Percentiles rank a stretch among this genome's conserved stretches.
Conservation (phyloP, 768 basidiomycete genomes). For the Boletellus ananas region DNA sequence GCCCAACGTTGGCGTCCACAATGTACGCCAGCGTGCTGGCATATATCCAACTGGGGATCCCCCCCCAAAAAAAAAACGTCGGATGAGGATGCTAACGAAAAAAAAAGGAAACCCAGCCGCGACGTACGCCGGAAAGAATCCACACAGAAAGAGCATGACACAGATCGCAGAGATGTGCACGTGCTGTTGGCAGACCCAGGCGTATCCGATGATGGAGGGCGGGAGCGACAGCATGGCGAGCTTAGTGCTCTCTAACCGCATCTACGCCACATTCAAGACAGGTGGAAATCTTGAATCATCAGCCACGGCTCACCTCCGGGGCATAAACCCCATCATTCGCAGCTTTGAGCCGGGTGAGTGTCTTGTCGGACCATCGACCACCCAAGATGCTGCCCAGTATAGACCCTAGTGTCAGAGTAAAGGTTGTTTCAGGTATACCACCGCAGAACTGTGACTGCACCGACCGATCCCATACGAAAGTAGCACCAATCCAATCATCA, state of each 20-base stretch:
- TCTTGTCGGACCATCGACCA: conserved; percentile 54
- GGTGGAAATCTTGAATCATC: no score
- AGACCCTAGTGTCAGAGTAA: conserved; percentile 31
- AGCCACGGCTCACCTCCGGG: conserved; percentile 54
- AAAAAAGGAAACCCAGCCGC: no score
- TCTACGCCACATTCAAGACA: conserved; percentile 36
- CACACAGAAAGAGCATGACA: conserved; percentile 67
- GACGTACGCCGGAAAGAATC: conserved; percentile 66
- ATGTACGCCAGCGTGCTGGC: conserved; percentile 76
- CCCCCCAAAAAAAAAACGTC: no score
- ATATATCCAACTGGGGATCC: conserved; percentile 48
- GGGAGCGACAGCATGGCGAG: conserved; percentile 52
- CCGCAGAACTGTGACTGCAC: background rate
- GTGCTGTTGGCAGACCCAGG: conserved; percentile 67
- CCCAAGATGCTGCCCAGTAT: conserved; percentile 53
- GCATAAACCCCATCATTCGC: conserved; percentile 32
- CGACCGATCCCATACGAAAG: conserved; percentile 69
- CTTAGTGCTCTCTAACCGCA: conserved; percentile 67
- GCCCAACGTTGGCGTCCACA: conserved; percentile 81
- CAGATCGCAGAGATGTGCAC: conserved; percentile 68
- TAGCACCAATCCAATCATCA: conserved; percentile 74
- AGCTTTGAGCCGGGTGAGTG: conserved; percentile 41
- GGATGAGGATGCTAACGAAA: no score
- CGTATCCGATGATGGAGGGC: conserved; percentile 61
- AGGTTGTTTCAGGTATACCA: background rate